phyloP scores from a whole-genome alignment of 768 basidiomycete genomes.

The Zangia roseola region DNA sequence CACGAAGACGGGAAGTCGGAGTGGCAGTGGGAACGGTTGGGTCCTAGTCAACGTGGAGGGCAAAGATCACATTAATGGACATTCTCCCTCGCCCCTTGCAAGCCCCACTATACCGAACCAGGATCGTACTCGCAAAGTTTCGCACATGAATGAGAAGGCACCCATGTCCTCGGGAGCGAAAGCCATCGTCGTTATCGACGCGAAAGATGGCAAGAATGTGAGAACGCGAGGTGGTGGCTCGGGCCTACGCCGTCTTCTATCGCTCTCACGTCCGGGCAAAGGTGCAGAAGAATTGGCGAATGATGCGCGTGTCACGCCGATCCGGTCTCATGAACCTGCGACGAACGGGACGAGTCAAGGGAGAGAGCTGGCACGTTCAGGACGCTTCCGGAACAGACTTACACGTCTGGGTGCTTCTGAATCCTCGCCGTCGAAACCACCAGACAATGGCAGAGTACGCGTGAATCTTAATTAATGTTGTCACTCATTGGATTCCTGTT shows the following conservation, averaged over 20 bases:
- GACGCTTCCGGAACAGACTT: slow-evolving; percentile 31
- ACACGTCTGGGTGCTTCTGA: slow-evolving; percentile 28
- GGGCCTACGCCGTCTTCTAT: slow-evolving; percentile 32
- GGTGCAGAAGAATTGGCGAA: slow-evolving; percentile 29
- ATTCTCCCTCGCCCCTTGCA: slow-evolving; percentile 20
- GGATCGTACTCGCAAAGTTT: slow-evolving; percentile 29
- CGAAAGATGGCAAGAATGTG: slow-evolving; percentile 42
- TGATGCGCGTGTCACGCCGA: slow-evolving; percentile 23
- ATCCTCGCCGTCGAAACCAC: slow-evolving; percentile 28
- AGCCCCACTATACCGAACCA: slow-evolving; percentile 30
- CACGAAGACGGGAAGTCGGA: slow-evolving; percentile 33
- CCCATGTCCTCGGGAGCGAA: slow-evolving; percentile 53
- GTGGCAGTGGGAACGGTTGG: slow-evolving; percentile 55
- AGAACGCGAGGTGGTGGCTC: slow-evolving; percentile 28
- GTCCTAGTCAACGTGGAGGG: slow-evolving; percentile 64
- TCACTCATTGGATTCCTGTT: slow-evolving; percentile 16
- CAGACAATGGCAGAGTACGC: slow-evolving; percentile 35
- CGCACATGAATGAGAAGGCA: slow-evolving; percentile 26
- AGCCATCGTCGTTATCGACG: slow-evolving; percentile 60
- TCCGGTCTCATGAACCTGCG: slow-evolving; percentile 28
- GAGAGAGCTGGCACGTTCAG: slow-evolving; percentile 22
- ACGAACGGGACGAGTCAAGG: slow-evolving; percentile 19
- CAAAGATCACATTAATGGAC: slow-evolving; percentile 30
- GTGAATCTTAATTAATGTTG: slow-evolving; percentile 33
- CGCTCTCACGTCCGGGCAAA: slow-evolving; percentile 30